Evolutionary conservation across 306 rosid species (phyloP).

Genomic region (Dalbergia cultrata): DNA sequence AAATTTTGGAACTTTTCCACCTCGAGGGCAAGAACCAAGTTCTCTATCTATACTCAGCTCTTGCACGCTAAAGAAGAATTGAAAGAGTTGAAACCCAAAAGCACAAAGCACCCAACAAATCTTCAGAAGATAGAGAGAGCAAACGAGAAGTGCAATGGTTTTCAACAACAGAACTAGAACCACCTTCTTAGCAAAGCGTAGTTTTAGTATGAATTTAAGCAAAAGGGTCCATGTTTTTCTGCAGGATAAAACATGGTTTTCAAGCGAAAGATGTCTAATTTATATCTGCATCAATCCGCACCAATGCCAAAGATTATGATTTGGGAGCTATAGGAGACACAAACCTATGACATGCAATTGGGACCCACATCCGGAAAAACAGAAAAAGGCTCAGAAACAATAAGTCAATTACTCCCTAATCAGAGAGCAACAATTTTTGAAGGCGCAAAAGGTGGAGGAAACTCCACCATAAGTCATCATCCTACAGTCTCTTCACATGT

Average conservation of each 20-base stretch:
- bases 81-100: constrained; percentile 39
- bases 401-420: constrained; percentile 34
- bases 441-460: constrained; percentile 44
- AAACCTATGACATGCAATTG: constrained; percentile 47
- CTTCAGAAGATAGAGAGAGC: constrained; percentile 28
- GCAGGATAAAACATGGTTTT: constrained; percentile 53
- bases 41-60: constrained; percentile 45
- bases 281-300: constrained; percentile 43
- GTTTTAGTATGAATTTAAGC: constrained; percentile 38
- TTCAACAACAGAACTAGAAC: constrained; percentile 43
- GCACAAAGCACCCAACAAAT: constrained; percentile 51
- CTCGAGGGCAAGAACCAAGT: constrained; percentile 40
- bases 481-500: constrained; percentile 32
- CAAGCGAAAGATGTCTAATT: constrained; percentile 44
- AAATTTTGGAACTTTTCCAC: constrained; percentile 22
- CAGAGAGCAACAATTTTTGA: constrained; percentile 54
- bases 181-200: constrained; percentile 43
- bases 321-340: constrained; percentile 50
- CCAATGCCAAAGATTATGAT: constrained; percentile 50
- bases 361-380: constrained; percentile 51
- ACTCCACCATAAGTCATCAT: constrained; percentile 36
- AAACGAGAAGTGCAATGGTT: constrained; percentile 39
- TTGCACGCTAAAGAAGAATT: constrained; percentile 15
- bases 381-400: constrained; percentile 39
- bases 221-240: constrained; percentile 36